Evolutionary conservation across 2,329 filamentous ascomycete species (phyloP).

Genomic region (Aulographum hederae): DNA sequence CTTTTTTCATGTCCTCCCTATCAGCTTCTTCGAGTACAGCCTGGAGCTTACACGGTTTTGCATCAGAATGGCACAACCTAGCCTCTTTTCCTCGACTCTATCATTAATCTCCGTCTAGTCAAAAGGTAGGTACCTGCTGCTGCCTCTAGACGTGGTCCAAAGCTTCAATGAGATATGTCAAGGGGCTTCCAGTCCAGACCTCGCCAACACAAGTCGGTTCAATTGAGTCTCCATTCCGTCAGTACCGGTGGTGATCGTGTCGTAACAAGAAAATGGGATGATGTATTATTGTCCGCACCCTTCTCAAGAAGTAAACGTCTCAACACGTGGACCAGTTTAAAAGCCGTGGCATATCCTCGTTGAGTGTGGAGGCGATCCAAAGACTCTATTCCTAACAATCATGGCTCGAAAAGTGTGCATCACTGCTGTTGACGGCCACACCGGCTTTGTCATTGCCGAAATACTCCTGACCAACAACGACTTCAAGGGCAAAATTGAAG

Average conservation of each 20-base stretch:
- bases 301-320: neutral
- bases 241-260: neutral
- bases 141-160: neutral
- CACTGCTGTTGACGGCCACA: slow-evolving; percentile 31
- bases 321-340: neutral
- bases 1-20: no score
- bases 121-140: no score
- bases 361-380: neutral
- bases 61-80: no score
- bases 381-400: slow-evolving; percentile 1
- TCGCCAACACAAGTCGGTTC: slow-evolving; percentile 5
- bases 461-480: slow-evolving; percentile 25
- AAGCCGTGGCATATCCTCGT: neutral
- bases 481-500: slow-evolving; percentile 24
- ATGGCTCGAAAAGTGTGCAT: slow-evolving; percentile 32
- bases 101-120: no score
- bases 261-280: neutral
- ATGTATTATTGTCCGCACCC: neutral
- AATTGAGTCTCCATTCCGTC: neutral
- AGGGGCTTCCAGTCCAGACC: neutral
- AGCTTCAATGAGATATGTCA: neutral
- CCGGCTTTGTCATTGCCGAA: slow-evolving; percentile 32
- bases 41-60: no score
- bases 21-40: no score
- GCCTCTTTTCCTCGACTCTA: no score